phyloP scores from a whole-genome alignment of 129 eudicot species.

The Lactuca saligna region DNA sequence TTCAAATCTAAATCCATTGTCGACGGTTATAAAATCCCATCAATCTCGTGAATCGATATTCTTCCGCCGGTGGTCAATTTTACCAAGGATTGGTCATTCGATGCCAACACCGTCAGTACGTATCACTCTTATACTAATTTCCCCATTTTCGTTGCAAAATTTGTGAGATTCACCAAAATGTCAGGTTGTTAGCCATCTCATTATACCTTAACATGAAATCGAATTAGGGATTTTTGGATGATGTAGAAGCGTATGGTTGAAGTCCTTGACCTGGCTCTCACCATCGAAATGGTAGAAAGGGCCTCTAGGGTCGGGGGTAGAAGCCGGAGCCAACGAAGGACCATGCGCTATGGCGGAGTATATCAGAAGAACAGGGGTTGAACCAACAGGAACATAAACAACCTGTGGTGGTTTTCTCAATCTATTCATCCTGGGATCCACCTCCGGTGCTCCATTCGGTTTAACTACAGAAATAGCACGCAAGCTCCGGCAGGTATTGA shows the following conservation, averaged over 20 bases:
- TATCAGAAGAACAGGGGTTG: slow-evolving; percentile 69
- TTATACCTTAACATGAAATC: slow-evolving; percentile 42
- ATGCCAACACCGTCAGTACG: slow-evolving; percentile 75
- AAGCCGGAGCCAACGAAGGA: slow-evolving; percentile 84
- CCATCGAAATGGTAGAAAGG: slow-evolving; percentile 85
- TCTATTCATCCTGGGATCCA: slow-evolving; percentile 51
- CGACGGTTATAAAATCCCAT: slow-evolving; percentile 70
- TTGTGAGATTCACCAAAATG: slow-evolving; percentile 71
- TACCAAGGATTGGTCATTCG: slow-evolving; percentile 94
- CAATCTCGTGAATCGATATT: slow-evolving; percentile 92
- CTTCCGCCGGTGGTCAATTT: slow-evolving; percentile 79
- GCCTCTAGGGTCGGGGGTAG: slow-evolving; percentile 94
- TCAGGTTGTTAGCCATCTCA: slow-evolving; percentile 78
- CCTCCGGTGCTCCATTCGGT: slow-evolving; percentile 52
- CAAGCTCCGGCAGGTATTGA: slow-evolving; percentile 42
- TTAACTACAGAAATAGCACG: slow-evolving; percentile 42
- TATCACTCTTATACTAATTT: slow-evolving; percentile 78
- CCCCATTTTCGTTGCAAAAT: slow-evolving; percentile 82
- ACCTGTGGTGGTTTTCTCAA: slow-evolving; percentile 36
- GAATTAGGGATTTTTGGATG: slow-evolving; percentile 6
- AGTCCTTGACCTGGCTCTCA: slow-evolving; percentile 78
- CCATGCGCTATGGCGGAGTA: slow-evolving; percentile 88
- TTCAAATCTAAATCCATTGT: slow-evolving; percentile 24
- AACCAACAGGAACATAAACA: slow-evolving; percentile 50
- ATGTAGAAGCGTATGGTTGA: slow-evolving; percentile 59